These are phyloP conservation scores for Dactylellina haptotyla DNA, from an alignment of 2,329 filamentous ascomycete species.

Conservation along the genomic window DNA sequence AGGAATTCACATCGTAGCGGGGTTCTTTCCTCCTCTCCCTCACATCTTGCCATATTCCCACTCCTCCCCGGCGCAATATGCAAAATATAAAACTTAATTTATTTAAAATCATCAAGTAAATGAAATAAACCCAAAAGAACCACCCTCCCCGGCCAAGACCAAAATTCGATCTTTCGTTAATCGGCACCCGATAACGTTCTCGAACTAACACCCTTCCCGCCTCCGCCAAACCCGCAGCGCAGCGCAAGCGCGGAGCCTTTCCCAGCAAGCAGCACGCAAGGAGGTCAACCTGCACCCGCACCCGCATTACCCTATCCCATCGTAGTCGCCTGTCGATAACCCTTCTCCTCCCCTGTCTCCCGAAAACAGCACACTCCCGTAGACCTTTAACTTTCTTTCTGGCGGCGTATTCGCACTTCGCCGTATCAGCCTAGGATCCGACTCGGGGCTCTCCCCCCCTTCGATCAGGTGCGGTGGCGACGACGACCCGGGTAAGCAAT, in stretches of 20 bases:
- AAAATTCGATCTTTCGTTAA: neutral
- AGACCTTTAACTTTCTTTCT: no score
- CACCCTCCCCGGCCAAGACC: neutral
- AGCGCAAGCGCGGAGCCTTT: slow-evolving; percentile 51
- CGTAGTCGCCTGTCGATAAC: neutral
- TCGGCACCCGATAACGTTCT: neutral
- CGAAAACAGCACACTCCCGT: no score
- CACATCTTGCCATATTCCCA: neutral
- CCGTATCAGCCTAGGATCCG: no score
- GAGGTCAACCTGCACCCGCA: slow-evolving; percentile 28
- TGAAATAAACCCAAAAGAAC: neutral
- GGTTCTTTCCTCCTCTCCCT: neutral
- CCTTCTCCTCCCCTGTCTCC: no score
- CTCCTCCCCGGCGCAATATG: no score
- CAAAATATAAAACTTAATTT: no score
- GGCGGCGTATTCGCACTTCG: no score
- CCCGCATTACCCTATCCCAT: slow-evolving; percentile 11
- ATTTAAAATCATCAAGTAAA: no score
- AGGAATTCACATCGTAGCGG: neutral
- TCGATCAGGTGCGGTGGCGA: neutral
- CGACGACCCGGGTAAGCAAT: neutral
- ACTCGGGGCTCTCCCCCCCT: no score
- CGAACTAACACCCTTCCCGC: slow-evolving; percentile 11
- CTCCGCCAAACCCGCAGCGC: slow-evolving; percentile 41
- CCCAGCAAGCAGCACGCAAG: slow-evolving; percentile 6